Percentiles rank a stretch among this genome's conserved stretches.
Conservation (phyloP, 2,329 filamentous ascomycete species). For the Catunica adiposa region DNA sequence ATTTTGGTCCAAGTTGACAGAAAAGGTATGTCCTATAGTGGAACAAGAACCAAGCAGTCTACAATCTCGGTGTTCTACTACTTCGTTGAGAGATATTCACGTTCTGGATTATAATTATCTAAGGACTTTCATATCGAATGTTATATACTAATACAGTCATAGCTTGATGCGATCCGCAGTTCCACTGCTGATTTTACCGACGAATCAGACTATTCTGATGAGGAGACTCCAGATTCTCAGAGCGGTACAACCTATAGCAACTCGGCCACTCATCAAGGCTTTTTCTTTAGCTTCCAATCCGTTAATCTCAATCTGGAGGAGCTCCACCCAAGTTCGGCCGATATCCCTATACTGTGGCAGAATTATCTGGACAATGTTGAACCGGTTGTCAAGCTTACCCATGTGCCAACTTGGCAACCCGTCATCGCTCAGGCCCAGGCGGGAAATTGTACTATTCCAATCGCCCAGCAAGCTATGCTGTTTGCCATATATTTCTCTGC, state of each 20-base stretch:
- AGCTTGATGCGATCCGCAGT: constrained; percentile 28
- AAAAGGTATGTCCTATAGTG: constrained; percentile 37
- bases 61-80: too few species aligned
- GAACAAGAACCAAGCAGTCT: too few species aligned
- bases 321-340: constrained; percentile 49
- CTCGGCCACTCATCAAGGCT: constrained; percentile 41
- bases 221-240: constrained; percentile 31
- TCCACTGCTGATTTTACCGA: constrained; percentile 25
- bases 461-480: constrained; percentile 45
- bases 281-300: constrained; percentile 57
- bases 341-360: constrained; percentile 52
- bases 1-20: constrained; percentile 61
- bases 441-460: constrained; percentile 32
- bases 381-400: constrained; percentile 53
- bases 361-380: constrained; percentile 60
- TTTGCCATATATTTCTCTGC: constrained; percentile 46
- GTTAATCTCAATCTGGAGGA: constrained; percentile 48
- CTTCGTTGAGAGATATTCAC: too few species aligned
- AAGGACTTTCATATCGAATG: not conserved
- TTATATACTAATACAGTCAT: not conserved
- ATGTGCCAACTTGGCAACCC: constrained; percentile 48
- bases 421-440: constrained; percentile 44
- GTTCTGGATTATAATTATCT: not conserved
- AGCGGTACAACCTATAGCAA: constrained; percentile 5
- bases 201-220: constrained; percentile 43